Conservation (phyloP, 345 rosid species). For the Eucalyptus pauciflora region DNA sequence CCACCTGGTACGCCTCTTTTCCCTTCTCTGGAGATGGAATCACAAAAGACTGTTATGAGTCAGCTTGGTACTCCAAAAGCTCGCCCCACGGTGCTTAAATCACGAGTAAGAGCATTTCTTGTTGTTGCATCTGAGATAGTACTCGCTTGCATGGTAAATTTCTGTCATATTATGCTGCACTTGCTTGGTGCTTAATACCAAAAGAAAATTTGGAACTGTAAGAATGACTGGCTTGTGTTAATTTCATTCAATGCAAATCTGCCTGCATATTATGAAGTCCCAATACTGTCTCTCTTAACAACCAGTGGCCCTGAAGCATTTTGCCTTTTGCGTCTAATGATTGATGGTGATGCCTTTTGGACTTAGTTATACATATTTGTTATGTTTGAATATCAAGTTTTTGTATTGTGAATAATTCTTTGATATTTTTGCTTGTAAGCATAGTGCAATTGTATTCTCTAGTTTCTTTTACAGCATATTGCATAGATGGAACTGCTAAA, state of each 20-base stretch:
- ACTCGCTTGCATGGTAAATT: background rate
- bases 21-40: constrained; percentile 93
- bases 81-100: constrained; percentile 45
- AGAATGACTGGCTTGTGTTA: background rate
- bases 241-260: background rate
- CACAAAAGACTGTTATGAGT: constrained; percentile 62
- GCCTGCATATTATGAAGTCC: background rate
- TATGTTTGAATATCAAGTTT: background rate
- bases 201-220: background rate
- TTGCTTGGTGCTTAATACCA: background rate
- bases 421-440: background rate
- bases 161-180: background rate
- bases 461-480: background rate
- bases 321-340: background rate
- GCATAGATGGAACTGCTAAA: background rate
- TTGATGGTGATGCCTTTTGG: background rate
- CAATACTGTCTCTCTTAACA: background rate
- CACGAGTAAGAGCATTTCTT: constrained; percentile 53
- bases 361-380: background rate
- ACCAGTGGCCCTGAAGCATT: background rate
- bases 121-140: background rate
- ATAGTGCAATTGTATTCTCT: background rate
- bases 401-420: background rate
- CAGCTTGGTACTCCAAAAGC: constrained; percentile 63
- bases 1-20: constrained; percentile 99